Conservation (phyloP, 2,329 filamentous ascomycete genomes). For the Fusarium coicis region DNA sequence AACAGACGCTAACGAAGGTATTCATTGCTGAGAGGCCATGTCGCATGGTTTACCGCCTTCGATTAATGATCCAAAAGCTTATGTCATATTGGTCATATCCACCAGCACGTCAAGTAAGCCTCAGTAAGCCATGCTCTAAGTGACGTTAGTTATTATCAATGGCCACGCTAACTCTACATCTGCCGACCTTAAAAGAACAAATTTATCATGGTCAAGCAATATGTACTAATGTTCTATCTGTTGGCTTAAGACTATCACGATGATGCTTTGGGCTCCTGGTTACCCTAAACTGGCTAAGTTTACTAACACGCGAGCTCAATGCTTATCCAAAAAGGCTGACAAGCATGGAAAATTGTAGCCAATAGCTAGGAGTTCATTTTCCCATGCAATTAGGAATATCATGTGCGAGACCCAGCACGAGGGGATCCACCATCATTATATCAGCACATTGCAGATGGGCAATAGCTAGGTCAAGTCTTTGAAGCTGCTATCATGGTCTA, state of each 20-base stretch:
- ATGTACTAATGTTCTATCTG: background rate
- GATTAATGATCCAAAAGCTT: background rate
- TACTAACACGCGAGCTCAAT: background rate
- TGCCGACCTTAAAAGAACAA: background rate
- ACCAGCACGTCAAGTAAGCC: conserved; percentile 13
- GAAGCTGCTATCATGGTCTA: background rate
- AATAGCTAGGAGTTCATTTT: background rate
- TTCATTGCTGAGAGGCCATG: background rate
- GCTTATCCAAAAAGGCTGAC: background rate
- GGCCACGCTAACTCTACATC: background rate
- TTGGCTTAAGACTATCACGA: background rate
- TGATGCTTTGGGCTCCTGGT: background rate
- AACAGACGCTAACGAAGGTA: too few species aligned
- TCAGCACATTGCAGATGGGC: background rate
- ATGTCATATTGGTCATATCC: conserved; percentile 14
- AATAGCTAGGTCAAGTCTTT: background rate
- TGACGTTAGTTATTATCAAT: background rate
- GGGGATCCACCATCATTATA: background rate
- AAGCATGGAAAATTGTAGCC: background rate
- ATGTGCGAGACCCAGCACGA: background rate
- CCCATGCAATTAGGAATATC: background rate
- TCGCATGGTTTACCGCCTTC: background rate
- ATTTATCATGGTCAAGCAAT: background rate
- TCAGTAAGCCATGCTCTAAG: conserved; percentile 24
- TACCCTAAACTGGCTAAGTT: background rate